Base-by-base conservation (phyloP, 257 asterid species). In the Solanum pennellii region DNA sequence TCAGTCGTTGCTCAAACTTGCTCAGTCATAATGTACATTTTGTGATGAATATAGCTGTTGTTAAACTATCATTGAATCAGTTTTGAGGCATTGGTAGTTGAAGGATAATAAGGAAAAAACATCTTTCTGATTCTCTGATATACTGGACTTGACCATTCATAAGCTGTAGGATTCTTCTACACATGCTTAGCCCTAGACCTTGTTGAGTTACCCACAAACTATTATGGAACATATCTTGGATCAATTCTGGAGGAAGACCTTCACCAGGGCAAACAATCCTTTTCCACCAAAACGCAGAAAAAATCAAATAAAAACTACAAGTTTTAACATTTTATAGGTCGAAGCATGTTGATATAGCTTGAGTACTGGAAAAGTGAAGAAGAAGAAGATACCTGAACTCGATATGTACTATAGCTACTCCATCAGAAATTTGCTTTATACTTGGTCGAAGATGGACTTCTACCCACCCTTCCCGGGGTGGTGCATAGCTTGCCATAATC, bases 111-210 rank as follows among this genome's bases (percentile, higher is more conserved):
- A 93, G 88, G 91, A 96, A 94, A 83, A 90, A 92, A 12, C 96
- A 92, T 88, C 92, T 90, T 87, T 95, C 96, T 18, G 98, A 94
- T 88, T 95, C 98, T 91, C 98, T 92, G 85, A 94, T 93, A 42
- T 95, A 96, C 84, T 94, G 98, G 83, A 96, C 98, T 89, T 95
- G 98, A 21, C 99, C 99, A 47, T 94, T 91, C 99, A 96, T 96
- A 21, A 89, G 95, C 93, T 92, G 94, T 93, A 96, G 77, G 65
- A 94, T 87, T 87, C 94, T 94, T 82, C 95, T 82, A 92, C 95
- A 92, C 92, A 93, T 93, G 90, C 94, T 92, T 62, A 96, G 91
- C 35, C 97, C 96, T 65, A 94, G 88, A 49, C 98, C 99, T 92
- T 95, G 96, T 80, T 90, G 95, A 72, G 95, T 92, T 72, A 79